These are phyloP conservation scores for Phyllosticta citrichinensis DNA, from an alignment of 2,329 filamentous ascomycete species.

Conservation along the genomic window DNA sequence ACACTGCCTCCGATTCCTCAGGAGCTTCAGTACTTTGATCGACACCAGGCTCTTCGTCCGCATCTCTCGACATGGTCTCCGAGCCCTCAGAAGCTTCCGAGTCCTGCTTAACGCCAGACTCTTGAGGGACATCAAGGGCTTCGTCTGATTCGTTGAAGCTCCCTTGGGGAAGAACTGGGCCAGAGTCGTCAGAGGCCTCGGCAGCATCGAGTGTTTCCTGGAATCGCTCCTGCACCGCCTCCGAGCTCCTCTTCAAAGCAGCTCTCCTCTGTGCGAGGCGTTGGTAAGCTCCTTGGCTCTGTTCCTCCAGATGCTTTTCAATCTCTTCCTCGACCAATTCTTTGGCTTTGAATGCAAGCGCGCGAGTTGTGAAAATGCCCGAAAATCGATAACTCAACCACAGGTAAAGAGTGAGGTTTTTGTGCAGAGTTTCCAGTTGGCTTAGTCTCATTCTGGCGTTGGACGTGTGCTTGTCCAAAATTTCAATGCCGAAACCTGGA, in stretches of 20 bases:
- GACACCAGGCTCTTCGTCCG: not conserved
- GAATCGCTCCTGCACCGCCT: not conserved
- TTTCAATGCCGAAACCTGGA: constrained; percentile 57
- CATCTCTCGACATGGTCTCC: not conserved
- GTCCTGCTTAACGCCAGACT: not conserved
- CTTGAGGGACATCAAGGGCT: not conserved
- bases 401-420: constrained; percentile 71
- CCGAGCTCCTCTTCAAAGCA: not conserved
- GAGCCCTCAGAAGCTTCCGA: not conserved
- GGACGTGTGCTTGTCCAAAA: constrained; percentile 50
- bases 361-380: constrained; percentile 66
- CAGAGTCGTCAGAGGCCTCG: not conserved
- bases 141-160: not conserved
- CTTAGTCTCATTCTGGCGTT: constrained; percentile 34
- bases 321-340: constrained; percentile 67
- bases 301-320: constrained; percentile 36
- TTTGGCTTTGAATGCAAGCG: constrained; percentile 71
- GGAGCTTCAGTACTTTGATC: not conserved
- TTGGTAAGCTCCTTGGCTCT: not conserved
- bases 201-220: not conserved
- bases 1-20: not conserved
- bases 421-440: constrained; percentile 68
- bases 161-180: not conserved
- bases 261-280: not conserved
- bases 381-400: constrained; percentile 89